These are phyloP conservation scores for Uronychia setigera DNA, from an alignment of 73 alveolate genomes.

Conservation along the genomic window DNA sequence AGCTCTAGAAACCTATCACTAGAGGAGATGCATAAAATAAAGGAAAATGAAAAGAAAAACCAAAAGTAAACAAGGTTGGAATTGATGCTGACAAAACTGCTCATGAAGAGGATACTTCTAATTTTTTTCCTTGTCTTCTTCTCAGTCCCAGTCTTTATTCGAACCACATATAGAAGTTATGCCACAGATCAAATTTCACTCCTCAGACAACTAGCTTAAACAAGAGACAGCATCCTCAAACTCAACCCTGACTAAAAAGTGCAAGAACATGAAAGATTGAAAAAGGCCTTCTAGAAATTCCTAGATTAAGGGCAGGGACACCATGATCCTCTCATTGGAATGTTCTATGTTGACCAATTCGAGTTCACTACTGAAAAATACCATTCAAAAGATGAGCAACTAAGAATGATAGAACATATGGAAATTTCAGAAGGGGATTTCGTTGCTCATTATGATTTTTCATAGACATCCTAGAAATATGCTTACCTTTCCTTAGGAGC, in stretches of 20 bases:
- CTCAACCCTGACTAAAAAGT: neutral
- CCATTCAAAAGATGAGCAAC: neutral
- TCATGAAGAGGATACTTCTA: conserved; percentile 20
- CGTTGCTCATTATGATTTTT: neutral
- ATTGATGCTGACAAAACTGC: neutral
- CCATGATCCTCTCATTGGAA: neutral
- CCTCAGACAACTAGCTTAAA: conserved; percentile 1
- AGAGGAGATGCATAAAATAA: neutral
- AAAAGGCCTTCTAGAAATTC: neutral
- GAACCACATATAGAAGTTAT: conserved; percentile 19
- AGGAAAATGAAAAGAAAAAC: neutral
- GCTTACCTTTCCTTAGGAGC: conserved; percentile 22
- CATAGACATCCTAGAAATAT: neutral
- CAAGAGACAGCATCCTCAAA: neutral
- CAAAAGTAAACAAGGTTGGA: conserved; percentile 12
- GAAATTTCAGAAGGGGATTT: neutral
- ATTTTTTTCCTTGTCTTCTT: conserved; percentile 18
- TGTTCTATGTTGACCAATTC: neutral
- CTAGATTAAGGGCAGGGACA: neutral
- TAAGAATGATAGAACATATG: neutral
- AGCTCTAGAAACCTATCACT: too few relatives aligned
- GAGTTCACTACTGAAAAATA: neutral
- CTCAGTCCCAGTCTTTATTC: conserved; percentile 22
- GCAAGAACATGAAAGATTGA: neutral
- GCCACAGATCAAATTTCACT: neutral